These are phyloP conservation scores for Lachnellula arida DNA, from an alignment of 2,329 filamentous ascomycete species.

Conservation along the genomic window DNA sequence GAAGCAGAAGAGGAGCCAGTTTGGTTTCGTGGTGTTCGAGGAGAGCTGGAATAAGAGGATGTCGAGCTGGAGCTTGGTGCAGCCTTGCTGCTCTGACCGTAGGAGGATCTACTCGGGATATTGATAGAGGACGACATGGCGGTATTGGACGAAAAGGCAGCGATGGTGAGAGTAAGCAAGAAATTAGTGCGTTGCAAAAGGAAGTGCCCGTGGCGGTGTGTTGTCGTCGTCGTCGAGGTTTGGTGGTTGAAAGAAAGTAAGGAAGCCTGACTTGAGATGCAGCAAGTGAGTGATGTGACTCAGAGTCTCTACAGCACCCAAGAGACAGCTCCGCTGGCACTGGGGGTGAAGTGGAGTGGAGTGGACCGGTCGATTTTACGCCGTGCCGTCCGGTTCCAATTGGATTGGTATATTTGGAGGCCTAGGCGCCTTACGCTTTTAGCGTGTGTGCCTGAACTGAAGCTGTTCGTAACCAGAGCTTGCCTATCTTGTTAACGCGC, in stretches of 20 bases:
- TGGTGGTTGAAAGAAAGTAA: background rate
- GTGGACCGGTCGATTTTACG: too few species aligned
- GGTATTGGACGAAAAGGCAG: background rate
- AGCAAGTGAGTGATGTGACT: background rate
- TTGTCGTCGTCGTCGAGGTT: conserved; percentile 6
- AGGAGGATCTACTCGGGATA: conserved; percentile 50
- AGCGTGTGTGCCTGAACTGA: too few species aligned
- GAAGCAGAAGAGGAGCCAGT: conserved; percentile 36
- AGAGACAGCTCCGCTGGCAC: background rate
- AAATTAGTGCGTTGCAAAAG: conserved; percentile 3
- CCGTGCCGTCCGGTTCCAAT: background rate
- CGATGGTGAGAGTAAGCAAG: conserved; percentile 8
- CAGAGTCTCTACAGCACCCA: background rate
- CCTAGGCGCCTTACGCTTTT: background rate
- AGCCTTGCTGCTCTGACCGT: conserved; percentile 40
- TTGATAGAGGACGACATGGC: conserved; percentile 63
- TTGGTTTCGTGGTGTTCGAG: conserved; percentile 44
- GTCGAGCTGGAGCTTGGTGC: conserved; percentile 41
- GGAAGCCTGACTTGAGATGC: conserved; percentile 6
- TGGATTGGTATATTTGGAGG: background rate
- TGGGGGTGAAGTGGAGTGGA: too few species aligned
- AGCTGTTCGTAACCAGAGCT: conserved; percentile 5
- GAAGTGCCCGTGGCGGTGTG: background rate
- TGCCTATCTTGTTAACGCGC: conserved; percentile 13
- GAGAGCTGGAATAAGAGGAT: conserved; percentile 54